Conservation (phyloP, 495 filamentous ascomycete genomes). For the Cryomyces minteri region DNA sequence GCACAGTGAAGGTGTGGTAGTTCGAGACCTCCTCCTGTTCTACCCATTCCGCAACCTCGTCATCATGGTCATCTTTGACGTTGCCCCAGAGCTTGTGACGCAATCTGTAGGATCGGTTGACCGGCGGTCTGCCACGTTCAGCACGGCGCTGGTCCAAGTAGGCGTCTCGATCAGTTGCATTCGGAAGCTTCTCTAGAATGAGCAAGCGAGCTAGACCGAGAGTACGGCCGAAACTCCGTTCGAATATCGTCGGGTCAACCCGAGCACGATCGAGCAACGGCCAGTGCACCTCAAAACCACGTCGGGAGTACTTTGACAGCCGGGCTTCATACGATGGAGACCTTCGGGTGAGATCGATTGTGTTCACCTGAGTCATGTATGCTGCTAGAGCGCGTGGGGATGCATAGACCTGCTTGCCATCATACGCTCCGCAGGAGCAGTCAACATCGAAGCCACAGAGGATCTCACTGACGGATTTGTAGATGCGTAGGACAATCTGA, state of each 20-base stretch:
- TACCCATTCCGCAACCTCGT: slow-evolving; percentile 70
- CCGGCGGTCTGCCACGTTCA: slow-evolving; percentile 46
- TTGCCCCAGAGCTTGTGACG: slow-evolving; percentile 28
- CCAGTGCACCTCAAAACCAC: slow-evolving; percentile 72
- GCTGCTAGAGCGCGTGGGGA: slow-evolving; percentile 53
- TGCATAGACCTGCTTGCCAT: slow-evolving; percentile 56
- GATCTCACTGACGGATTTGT: slow-evolving; percentile 64
- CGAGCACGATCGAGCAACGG: slow-evolving; percentile 46
- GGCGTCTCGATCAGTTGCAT: slow-evolving; percentile 37
- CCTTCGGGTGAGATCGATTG: slow-evolving; percentile 56
- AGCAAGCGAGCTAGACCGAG: slow-evolving; percentile 62
- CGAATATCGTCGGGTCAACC: slow-evolving; percentile 71
- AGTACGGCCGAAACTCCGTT: slow-evolving; percentile 53
- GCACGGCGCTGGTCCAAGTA: slow-evolving; percentile 45
- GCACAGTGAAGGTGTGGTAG: slow-evolving; percentile 62
- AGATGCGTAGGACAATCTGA: slow-evolving; percentile 67
- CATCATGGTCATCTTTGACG: slow-evolving; percentile 50
- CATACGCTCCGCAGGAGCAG: slow-evolving; percentile 60
- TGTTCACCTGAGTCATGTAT: slow-evolving; percentile 63
- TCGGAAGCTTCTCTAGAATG: slow-evolving; percentile 62
- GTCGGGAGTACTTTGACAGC: slow-evolving; percentile 70
- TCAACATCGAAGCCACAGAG: slow-evolving; percentile 76
- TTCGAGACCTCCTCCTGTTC: slow-evolving; percentile 52
- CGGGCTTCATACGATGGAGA: slow-evolving; percentile 82
- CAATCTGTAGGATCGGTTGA: slow-evolving; percentile 11